phyloP scores from a whole-genome alignment of 1,284 basidiomycete species.

The Pulchroboletus neoregius region DNA sequence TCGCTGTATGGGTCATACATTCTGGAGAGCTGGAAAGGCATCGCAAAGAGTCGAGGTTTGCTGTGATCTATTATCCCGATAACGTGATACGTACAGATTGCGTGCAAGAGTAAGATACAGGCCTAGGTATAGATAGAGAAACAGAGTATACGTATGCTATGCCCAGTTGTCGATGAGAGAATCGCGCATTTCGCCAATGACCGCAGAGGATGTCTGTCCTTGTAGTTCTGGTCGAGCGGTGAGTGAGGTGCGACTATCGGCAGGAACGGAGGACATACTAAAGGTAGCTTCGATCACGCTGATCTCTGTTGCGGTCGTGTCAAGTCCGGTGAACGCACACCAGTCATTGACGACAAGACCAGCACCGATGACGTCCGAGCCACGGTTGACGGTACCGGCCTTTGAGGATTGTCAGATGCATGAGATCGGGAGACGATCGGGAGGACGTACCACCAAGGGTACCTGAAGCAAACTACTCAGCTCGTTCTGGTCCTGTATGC shows the following conservation, averaged over 20 bases:
- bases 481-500: constrained; percentile 96
- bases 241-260: background rate
- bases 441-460: constrained; percentile 78
- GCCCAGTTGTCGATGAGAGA: constrained; percentile 93
- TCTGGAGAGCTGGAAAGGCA: constrained; percentile 63
- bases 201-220: constrained; percentile 80
- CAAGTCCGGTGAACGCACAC: constrained; percentile 95
- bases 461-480: constrained; percentile 92
- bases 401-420: constrained; percentile 30
- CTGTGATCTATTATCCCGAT: constrained; percentile 30
- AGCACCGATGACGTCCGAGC: constrained; percentile 96
- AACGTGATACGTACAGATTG: constrained; percentile 13
- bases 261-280: constrained; percentile 58
- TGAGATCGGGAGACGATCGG: background rate
- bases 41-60: constrained; percentile 59
- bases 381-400: constrained; percentile 98
- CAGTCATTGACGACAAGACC: constrained; percentile 99
- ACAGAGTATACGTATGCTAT: constrained; percentile 37
- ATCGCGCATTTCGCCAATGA: constrained; percentile 93
- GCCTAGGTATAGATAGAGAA: constrained; percentile 8
- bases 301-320: constrained; percentile 98
- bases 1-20: constrained; percentile 55
- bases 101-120: constrained; percentile 8
- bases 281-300: constrained; percentile 97
- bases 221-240: constrained; percentile 63